Base-by-base conservation (phyloP, 768 basidiomycete species). In the Arthromyces matolae region DNA sequence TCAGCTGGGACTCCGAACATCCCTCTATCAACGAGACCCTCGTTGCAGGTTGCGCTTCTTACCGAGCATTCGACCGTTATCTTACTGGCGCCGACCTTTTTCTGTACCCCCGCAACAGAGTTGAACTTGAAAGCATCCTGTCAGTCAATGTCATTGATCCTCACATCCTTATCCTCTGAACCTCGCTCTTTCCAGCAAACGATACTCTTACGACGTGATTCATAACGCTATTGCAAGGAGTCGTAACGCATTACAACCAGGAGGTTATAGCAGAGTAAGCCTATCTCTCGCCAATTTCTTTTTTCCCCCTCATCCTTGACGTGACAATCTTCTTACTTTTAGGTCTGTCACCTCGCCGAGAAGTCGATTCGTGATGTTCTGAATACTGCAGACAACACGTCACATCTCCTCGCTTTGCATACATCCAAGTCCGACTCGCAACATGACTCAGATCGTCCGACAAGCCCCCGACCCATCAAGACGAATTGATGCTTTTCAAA, bases 171-270 rank as follows among this genome's bases (percentile, higher is more conserved):
- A 46, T 43, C 28, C 48, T 27, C 51, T 52, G 42, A 42, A n/a
- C n/a, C 45, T 34, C 49, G 24, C 44, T 48, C 25, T 38, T n/a
- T 16, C 19, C 60, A 90, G 88, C 49, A 76, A 81, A 47, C 75
- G 87, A 60, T 90, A 90, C 58, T 78, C 84, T 0, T 81, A 86
- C 57, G 88, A 90, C 53, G 79, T 82, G 9, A 87, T 91, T 45
- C 89, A 91, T 64, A 91, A 90, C 59, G 78, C 80, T 8, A 87
- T 91, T 59, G 72, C 89, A 14, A 76, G 76, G 49, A 82, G 84
- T 57, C 82, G 82, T 36, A 78, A 80, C 16, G 69, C 79, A 14
- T 69, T 89, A 13, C 76, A 81, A 51, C 72, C 77, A 1, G 80
- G 75, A 23, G 74, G 75, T 13, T 78, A 76, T 52, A 71, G 71